Base-by-base conservation (phyloP, 2,329 filamentous ascomycete genomes). In the Talaromyces verruculosus region DNA sequence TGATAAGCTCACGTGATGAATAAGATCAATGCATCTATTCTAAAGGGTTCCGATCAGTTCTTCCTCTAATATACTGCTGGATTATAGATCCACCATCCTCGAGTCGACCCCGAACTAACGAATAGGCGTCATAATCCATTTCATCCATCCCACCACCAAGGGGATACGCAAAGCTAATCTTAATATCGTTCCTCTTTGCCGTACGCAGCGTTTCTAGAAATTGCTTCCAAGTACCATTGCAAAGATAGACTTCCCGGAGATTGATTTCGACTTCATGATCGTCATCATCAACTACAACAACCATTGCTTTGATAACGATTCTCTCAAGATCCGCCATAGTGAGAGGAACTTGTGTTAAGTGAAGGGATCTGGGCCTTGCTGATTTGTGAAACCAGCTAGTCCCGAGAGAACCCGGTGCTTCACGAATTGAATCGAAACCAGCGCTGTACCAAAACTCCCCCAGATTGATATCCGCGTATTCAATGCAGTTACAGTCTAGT, bases 361-460 rank as follows among this genome's bases (percentile, higher is more conserved):
- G 7, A 57, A 57, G 51, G 51, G 17, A 37, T 57, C 51, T 37
- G 1, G 41, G n/a, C 15, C 19, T 13, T 43, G 17, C 37, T 30
- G 37, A 10, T 41, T 17, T 5, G 17, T 43, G 57, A 30, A 59
- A 59, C 57, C 57, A 59, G 39, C 17, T 13, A 30, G 19, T 39
- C 11, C 57, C 57, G 57, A 59, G 57, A 30, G 39, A 43, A 28
- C 37, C 30, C 19, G 57, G 35, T 25, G 8, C 22, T 13, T 28
- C 6, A 11, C 19, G 13, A 17, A 59, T n/a, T 15, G 57, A 59
- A 5, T 59, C 57, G 6, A 59, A 39, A 59, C 57, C 57, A 43
- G 57, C 57, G 25, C 57, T 22, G 19, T 30, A 43, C 57, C 57
- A 59, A 30, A 59, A 59, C 25, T 59, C 57, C 41, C 57, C 57